A percentile compares a stretch with the other conserved stretches of the same genome.
Evolutionary conservation across 306 rosid species (phyloP).

Genomic region (Prunus salicina): DNA sequence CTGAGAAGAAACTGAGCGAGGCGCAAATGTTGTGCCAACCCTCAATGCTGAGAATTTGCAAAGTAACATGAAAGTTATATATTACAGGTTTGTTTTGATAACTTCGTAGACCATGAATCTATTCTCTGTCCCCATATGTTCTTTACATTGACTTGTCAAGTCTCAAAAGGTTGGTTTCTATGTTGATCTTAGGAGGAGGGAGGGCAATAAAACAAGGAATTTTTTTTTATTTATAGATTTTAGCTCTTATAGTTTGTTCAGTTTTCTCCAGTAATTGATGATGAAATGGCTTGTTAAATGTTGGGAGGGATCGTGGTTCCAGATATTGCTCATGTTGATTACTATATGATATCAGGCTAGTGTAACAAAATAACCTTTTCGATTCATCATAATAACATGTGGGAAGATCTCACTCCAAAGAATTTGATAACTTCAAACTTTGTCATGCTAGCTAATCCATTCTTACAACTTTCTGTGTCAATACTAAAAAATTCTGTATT

Average conservation of each 20-base stretch:
- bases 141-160: neutral
- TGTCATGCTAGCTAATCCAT: neutral
- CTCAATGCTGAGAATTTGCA: slow-evolving; percentile 90
- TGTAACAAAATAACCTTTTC: neutral
- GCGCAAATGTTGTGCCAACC: slow-evolving; percentile 53
- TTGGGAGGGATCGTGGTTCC: neutral
- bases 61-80: slow-evolving; percentile 73
- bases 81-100: slow-evolving; percentile 69
- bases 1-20: slow-evolving; percentile 66
- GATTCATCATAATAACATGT: neutral
- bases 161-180: neutral
- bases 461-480: neutral
- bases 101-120: neutral
- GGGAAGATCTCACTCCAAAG: neutral
- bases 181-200: neutral
- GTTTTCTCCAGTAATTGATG: neutral
- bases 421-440: neutral
- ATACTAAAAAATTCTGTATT: neutral
- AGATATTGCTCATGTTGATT: neutral
- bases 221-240: too few species aligned
- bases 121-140: neutral
- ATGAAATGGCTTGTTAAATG: neutral
- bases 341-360: neutral
- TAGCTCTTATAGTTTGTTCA: too few species aligned
- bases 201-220: too few species aligned